Base-by-base conservation (phyloP, 2,329 filamentous ascomycete genomes). In the Fusarium sacchari region DNA sequence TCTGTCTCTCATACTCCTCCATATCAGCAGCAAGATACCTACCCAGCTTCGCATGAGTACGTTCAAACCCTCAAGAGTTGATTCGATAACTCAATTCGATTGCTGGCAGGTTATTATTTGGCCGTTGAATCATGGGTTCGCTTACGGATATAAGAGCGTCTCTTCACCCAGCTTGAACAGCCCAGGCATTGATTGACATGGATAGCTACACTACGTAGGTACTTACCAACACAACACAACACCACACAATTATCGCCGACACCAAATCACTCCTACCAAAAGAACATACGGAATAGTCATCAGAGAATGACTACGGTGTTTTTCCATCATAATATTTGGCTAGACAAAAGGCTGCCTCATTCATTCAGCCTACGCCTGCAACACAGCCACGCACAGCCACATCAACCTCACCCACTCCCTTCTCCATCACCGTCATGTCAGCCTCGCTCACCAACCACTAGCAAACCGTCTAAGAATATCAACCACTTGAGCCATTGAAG, bases 351-450 rank as follows among this genome's bases (percentile, higher is more conserved):
- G 61, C 58, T 64, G 55, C 66, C 59, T 69, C 55, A 4, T 26
- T 24, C 17, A 5, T 32, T 32, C 32, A 32, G 13, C 32, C 5
- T 22, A 14, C 24, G 64, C 39, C 64, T 46, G 32, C n/a, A 14
- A 36, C 36, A 61, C 71, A 76, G 64, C 64, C 64, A 67, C 53
- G 46, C 64, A 67, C 69, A 71, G 73, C 74, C 73, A 76, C 71
- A 71, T 32, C 44, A 60, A 37, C 62, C 60, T 67, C 67, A 73
- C 76, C 77, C 76, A 78, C 76, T 58, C 56, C 22, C 32, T 39
- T 50, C 60, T 57, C 60, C 42, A 65, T 64, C 69, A 53, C 56
- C 34, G 60, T 67, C 71, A 72, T 43, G 18, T 34, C 50, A 57
- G 70, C 70, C 66, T 71, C 57, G 57, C n/a, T 55, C 59, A 34